phyloP scores from a whole-genome alignment of 192 early-diverging fungal species.

The Coemansia sp. region DNA sequence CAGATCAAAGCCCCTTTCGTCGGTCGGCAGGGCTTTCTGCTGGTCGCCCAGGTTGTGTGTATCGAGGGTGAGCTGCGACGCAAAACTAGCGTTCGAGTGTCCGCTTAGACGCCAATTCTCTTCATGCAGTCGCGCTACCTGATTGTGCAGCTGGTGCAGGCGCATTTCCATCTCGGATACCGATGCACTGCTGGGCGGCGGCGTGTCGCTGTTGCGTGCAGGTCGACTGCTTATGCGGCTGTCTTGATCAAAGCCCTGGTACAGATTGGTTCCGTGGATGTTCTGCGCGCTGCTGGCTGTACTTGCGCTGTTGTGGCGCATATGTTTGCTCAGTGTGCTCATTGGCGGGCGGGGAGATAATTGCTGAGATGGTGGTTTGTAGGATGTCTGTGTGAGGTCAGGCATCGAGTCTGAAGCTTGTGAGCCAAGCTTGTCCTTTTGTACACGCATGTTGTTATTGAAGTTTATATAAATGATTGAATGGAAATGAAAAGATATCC shows the following conservation, averaged over 20 bases:
- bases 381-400: not conserved
- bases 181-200: not conserved
- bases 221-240: not conserved
- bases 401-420: constrained; percentile 6
- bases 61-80: constrained; percentile 7
- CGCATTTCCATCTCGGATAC: constrained; percentile 8
- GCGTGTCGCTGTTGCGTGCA: not conserved
- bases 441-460: not conserved
- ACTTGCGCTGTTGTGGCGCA: not conserved
- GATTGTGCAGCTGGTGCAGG: constrained; percentile 1
- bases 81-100: not conserved
- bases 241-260: constrained; percentile 6
- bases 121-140: not conserved
- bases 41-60: not conserved
- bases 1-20: constrained; percentile 16
- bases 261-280: not conserved
- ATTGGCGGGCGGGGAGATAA: not conserved
- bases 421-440: not conserved
- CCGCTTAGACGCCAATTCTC: constrained; percentile 1
- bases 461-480: not conserved
- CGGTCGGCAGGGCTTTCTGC: not conserved
- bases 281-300: not conserved
- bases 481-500: not conserved
- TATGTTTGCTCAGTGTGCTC: not conserved
- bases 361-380: not conserved